Evolutionary conservation across 2,329 filamentous ascomycete species (phyloP).

Genomic region (Botrytis byssoidea): DNA sequence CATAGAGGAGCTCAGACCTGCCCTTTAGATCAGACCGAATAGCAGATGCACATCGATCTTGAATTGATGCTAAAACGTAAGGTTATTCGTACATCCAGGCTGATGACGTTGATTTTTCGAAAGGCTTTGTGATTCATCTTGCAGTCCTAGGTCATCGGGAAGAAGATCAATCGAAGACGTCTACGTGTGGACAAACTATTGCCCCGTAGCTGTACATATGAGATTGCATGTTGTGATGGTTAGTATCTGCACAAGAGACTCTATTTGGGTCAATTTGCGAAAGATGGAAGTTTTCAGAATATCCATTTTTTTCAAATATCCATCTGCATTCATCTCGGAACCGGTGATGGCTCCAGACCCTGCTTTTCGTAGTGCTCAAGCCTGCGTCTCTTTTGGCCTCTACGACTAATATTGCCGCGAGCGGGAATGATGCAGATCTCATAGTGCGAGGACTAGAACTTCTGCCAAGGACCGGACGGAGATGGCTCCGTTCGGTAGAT

Average conservation of each 20-base stretch:
- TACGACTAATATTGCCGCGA: conserved; percentile 3
- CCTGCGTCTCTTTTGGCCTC: not conserved
- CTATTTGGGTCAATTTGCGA: not conserved
- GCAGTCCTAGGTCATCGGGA: not conserved
- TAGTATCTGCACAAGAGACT: conserved; percentile 8
- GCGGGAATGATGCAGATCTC: conserved; percentile 13
- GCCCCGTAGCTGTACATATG: conserved; percentile 4
- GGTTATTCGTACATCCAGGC: not conserved
- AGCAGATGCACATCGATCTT: conserved; percentile 3
- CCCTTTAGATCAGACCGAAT: conserved; percentile 11
- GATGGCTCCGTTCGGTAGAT: not conserved
- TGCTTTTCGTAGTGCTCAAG: not conserved
- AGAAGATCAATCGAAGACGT: not conserved
- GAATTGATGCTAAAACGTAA: not conserved
- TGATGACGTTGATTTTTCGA: not conserved
- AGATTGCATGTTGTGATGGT: not conserved
- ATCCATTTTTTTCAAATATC: not conserved
- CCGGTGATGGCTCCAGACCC: not conserved
- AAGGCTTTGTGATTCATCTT: not conserved
- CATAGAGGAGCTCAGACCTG: conserved; percentile 10
- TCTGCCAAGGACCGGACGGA: conserved; percentile 4
- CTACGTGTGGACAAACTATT: conserved; percentile 5
- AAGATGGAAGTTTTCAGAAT: not conserved
- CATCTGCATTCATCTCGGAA: not conserved
- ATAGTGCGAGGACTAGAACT: conserved; percentile 14